Percentiles rank a stretch among this genome's conserved stretches.
Conservation (phyloP, 371 early-diverging fungal genomes). For the Apophysomyces ossiformis region DNA sequence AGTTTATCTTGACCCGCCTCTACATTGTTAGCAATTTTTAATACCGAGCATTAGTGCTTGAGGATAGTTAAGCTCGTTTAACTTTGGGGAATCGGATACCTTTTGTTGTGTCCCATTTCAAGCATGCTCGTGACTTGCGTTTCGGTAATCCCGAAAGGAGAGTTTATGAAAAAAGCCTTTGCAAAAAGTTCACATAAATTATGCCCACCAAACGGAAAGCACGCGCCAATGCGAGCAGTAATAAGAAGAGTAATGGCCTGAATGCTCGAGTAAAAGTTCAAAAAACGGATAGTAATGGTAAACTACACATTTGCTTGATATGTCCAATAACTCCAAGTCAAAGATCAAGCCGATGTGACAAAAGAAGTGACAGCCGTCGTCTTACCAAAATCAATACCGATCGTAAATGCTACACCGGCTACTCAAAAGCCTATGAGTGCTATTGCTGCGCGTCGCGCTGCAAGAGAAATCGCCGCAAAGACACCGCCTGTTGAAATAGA, state of each 20-base stretch:
- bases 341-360: slow-evolving; percentile 8
- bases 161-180: not conserved
- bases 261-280: not conserved
- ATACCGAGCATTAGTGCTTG: too few relatives aligned
- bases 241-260: not conserved
- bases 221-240: not conserved
- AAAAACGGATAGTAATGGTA: not conserved
- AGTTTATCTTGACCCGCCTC: too few relatives aligned
- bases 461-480: not conserved
- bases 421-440: slow-evolving; percentile 21
- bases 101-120: too few relatives aligned
- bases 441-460: slow-evolving; percentile 23
- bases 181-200: not conserved
- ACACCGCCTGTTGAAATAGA: not conserved
- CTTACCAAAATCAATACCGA: not conserved
- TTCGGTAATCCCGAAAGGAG: too few relatives aligned
- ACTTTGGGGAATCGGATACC: too few relatives aligned
- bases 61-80: too few relatives aligned
- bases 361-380: slow-evolving; percentile 10
- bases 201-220: slow-evolving; percentile 5
- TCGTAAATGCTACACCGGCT: not conserved
- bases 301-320: not conserved
- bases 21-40: too few relatives aligned
- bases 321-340: not conserved
- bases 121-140: too few relatives aligned